Conservation (phyloP, 176 grass and related monocot species). For the Oryza meridionalis region DNA sequence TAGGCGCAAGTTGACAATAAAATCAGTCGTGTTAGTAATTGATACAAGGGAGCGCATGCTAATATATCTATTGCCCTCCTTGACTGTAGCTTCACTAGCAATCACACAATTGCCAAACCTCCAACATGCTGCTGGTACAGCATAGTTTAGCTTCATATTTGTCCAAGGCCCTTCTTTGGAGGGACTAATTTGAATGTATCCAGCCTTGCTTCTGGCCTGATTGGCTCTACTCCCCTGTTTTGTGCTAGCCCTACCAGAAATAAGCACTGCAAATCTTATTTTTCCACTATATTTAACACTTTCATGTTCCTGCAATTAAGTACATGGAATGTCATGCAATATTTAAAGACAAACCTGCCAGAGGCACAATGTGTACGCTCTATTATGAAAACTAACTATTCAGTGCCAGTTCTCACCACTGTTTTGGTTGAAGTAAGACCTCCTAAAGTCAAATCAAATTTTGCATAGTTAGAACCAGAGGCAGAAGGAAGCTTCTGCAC, state of each 20-base stretch:
- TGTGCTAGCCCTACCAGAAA: constrained; percentile 61
- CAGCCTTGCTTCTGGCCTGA: constrained; percentile 52
- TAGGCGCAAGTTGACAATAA: constrained; percentile 64
- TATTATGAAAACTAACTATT: constrained; percentile 16
- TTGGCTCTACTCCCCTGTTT: constrained; percentile 40
- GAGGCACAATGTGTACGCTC: constrained; percentile 25
- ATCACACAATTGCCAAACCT: constrained; percentile 89
- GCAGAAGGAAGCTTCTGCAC: constrained; percentile 53
- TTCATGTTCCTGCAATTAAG: constrained; percentile 57
- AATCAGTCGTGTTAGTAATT: constrained; percentile 76
- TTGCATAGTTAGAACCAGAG: constrained; percentile 45
- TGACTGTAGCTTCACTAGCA: constrained; percentile 87
- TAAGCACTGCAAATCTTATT: constrained; percentile 82
- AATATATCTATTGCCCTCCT: constrained; percentile 82
- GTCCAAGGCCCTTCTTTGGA: constrained; percentile 96
- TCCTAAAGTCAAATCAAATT: constrained; percentile 74
- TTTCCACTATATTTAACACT: constrained; percentile 61
- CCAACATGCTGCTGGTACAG: constrained; percentile 86
- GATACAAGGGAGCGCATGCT: constrained; percentile 91
- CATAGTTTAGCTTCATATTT: constrained; percentile 93
- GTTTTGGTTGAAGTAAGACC: constrained; percentile 68
- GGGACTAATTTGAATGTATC: constrained; percentile 93
- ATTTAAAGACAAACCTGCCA: constrained; percentile 25
- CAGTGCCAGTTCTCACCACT: constrained; percentile 50
- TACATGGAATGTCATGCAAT: constrained; percentile 35